Conservation (phyloP, 2,329 filamentous ascomycete genomes). For the Sclerotinia subarctica region DNA sequence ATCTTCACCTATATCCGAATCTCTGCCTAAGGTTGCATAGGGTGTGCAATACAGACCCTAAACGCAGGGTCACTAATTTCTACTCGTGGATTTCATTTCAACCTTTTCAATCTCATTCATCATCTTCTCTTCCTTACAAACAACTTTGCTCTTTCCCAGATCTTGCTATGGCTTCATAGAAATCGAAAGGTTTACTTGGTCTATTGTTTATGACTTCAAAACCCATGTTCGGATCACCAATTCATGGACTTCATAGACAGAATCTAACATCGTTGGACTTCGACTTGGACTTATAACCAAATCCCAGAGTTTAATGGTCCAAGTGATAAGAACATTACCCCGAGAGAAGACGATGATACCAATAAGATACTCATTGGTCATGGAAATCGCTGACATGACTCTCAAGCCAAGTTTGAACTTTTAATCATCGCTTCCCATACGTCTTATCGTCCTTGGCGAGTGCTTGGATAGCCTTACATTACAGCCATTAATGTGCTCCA, state of each 20-base stretch:
- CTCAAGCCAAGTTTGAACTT: neutral
- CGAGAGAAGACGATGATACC: neutral
- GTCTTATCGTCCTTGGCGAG: neutral
- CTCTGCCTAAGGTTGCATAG: neutral
- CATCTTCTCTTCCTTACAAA: neutral
- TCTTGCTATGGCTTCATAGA: neutral
- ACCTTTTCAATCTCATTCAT: neutral
- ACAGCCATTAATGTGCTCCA: constrained; percentile 3
- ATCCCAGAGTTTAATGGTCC: neutral
- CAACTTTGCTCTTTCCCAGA: neutral
- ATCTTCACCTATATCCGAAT: too few relatives aligned
- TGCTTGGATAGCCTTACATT: neutral
- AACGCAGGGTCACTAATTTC: neutral
- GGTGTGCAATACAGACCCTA: neutral
- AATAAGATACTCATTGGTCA: neutral
- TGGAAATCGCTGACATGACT: neutral
- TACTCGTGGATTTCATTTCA: neutral
- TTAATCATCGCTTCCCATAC: neutral
- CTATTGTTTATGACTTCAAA: neutral
- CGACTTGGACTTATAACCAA: too few relatives aligned
- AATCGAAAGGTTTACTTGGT: neutral
- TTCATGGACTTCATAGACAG: neutral
- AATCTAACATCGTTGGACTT: neutral
- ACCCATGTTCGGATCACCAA: neutral
- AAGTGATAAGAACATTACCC: neutral